Base-by-base conservation (phyloP, 192 early-diverging fungal genomes). In the Backusella macrospora region DNA sequence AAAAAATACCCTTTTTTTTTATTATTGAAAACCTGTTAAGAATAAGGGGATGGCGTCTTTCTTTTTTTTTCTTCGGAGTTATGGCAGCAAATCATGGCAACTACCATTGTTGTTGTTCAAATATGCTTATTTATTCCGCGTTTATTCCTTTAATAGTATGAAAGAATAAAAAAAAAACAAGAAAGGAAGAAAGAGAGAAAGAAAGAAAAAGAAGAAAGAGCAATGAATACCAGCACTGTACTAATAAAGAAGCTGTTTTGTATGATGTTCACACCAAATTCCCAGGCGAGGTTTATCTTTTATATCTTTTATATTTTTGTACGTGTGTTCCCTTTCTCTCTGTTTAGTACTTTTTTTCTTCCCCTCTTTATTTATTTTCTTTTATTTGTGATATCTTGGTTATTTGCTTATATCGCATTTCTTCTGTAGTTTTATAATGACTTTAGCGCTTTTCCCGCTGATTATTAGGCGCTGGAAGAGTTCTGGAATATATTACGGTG, bases 221-320 rank as follows among this genome's bases (percentile, higher is more conserved):
- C 29, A 34, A 34, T 34, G 29, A 34, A 34, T 34, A 2, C 29
- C 2, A 34, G 29, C 29, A 34, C 2, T 34, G 29, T n/a, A 70
- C 14, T 37, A 44, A 43, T 70, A 47, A 42, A 70, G 21, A 43
- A 49, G 8, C 26, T 42, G 21, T 21, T 71, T 62, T 55, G 34
- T 68, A 21, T 68, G 29, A 42, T 70, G 26, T 23, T 70, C 68
- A n/a, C 68, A 70, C 15, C 63, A n/a, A 34, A 29, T 69, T 45
- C 46, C 68, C 68, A 69, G 68, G 38, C 29, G 47, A 59, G 52
- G 21, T 69, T 44, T 44, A 16, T 43, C 39, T 70, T 10, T 71
- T 59, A 45, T 63, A 16, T 42, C 37, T 64, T 64, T 64, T 21
- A 12, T 38, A 13, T 73, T 64, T 73, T 38, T 62, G 26, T 73